phyloP scores from a whole-genome alignment of 106 monocot genomes.

The Acanthochlamys bracteata region DNA sequence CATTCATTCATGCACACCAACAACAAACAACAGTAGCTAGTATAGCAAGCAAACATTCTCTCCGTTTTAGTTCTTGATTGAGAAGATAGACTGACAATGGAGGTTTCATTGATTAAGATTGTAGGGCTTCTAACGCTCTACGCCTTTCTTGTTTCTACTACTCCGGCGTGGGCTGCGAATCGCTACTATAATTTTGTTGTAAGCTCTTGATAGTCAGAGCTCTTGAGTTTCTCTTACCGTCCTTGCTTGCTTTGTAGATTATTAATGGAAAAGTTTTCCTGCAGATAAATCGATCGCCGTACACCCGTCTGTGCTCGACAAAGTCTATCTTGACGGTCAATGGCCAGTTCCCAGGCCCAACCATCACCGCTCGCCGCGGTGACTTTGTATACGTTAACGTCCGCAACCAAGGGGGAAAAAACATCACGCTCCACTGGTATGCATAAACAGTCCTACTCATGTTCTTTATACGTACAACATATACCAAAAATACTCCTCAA shows the following conservation, averaged over 20 bases:
- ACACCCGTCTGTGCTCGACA: slow-evolving; percentile 16
- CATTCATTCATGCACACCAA: too few species aligned
- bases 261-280: too few species aligned
- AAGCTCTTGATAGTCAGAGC: background rate
- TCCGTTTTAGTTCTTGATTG: too few species aligned
- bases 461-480: background rate
- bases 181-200: background rate
- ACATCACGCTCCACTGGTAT: slow-evolving; percentile 20
- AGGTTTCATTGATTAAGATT: too few species aligned
- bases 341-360: slow-evolving; percentile 33
- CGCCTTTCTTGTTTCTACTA: too few species aligned
- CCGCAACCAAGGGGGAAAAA: slow-evolving; percentile 13
- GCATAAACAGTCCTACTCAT: background rate
- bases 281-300: slow-evolving; percentile 10
- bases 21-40: too few species aligned
- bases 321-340: slow-evolving; percentile 35
- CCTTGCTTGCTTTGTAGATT: background rate
- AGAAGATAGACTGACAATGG: too few species aligned
- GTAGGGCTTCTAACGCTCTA: too few species aligned
- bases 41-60: too few species aligned
- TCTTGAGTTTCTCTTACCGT: too few species aligned
- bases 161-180: background rate
- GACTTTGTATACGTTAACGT: slow-evolving; percentile 18
- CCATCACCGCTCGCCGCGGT: slow-evolving; percentile 17
- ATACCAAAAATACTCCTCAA: background rate